Evolutionary conservation across 2,329 filamentous ascomycete genomes (phyloP), one percentile per base, ranked within the genome.

Genomic region (Fusarium lateritium): DNA sequence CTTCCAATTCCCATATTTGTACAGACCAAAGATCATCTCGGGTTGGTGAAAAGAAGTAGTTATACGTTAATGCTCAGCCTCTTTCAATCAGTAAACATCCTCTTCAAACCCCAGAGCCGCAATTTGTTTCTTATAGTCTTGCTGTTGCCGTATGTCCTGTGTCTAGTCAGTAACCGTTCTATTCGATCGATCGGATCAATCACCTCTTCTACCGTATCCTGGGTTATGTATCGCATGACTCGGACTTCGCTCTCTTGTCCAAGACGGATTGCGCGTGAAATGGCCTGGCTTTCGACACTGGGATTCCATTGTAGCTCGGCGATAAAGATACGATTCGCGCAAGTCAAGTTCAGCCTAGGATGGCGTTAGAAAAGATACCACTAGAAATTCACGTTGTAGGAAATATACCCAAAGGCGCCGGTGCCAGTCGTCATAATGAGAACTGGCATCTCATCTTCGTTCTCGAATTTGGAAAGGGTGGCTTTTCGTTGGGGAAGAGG

Each of bases 291-390:
- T 58, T 87, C 86, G 0, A 85, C 80, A 3, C 79, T 82, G 0
- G 85, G 85, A 39, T 87, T 88, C 85, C 85, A 88, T 26, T 88
- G 86, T 0, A 83, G 81, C 50, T 88, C 86, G 0, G 87, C 74
- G 4, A 88, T 81, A 59, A 84, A 84, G 0, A 88, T 80, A 0
- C 81, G 78, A 43, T 82, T 84, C 0, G 84, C 84, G 0, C 77
- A 78, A 0, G 82, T 81, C 5, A 87, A 76, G n/a, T 86, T 86
- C 0, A 87, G 61, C 11, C 83, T 83, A 6, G 2, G 1, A 5
- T 0, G 0, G 0, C 3, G 8, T 62, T 1, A 62, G 9, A 13
- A n/a, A n/a, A n/a, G n/a, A n/a, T n/a, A n/a, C n/a, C n/a, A n/a
- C n/a, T n/a, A n/a, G n/a, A n/a, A n/a, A n/a, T n/a, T n/a, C n/a